Evolutionary conservation across 2,329 filamentous ascomycete genomes (phyloP), one percentile per base, ranked within the genome.

Genomic region (Talaromyces sp.): DNA sequence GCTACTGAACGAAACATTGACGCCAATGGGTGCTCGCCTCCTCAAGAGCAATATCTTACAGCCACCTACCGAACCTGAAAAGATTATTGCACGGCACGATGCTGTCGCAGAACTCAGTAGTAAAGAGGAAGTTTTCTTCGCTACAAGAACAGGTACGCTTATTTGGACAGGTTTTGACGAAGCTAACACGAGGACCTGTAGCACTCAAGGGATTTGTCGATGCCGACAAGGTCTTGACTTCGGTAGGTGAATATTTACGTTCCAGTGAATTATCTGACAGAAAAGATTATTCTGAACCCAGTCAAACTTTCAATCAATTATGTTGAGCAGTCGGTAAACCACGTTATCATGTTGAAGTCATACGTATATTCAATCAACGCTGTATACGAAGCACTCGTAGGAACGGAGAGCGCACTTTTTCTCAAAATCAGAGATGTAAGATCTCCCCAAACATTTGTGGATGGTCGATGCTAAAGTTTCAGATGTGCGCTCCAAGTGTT

Each of bases 41-140:
- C 83, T 99, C 28, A 84, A 92, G 60, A 92, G 88, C 72, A 96
- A 90, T 66, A 88, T 99, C 33, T 78, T 98, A 1, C 95, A 99
- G 69, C 95, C 95, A 4, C 89, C 91, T 0, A 97, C 91, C 0
- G 84, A 88, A 59, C 75, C 83, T 3, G 79, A 82, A 2, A 88
- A 90, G 15, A 83, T 99, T 17, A 78, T 77, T 1, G 86, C 84
- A 33, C 85, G 95, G 3, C 93, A 92, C 65, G 89, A 95, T 69
- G 92, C 93, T 0, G 78, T 99, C 0, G 87, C 92, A 62, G 93
- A 98, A 73, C 76, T 99, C 22, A 87, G 88, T 1, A 85, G 82
- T 0, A 92, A 90, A 58, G 91, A 96, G 70, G 90, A 93, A 51
- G 90, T 96, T 83, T 96, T 97, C 74, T 86, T 85, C 56, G 85